Evolutionary conservation across 805 yeast genomes (phyloP).

Genomic region (Ogataea degrootiae): DNA sequence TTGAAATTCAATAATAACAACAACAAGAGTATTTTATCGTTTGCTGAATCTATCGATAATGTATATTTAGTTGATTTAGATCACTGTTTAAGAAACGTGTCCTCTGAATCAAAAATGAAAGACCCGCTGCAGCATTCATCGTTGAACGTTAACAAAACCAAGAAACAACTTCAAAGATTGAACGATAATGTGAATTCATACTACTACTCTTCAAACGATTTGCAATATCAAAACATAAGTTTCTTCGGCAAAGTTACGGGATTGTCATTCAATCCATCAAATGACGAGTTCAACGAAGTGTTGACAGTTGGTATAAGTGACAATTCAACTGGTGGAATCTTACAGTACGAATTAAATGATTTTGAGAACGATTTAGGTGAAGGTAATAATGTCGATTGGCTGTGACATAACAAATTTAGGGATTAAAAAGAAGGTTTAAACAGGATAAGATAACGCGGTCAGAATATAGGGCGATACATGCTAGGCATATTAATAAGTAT

Average conservation of each 20-base stretch:
- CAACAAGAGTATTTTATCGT: conserved; percentile 37
- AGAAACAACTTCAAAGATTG: too few species aligned
- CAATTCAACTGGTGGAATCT: conserved; percentile 51
- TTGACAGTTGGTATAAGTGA: conserved; percentile 54
- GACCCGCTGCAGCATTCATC: too few species aligned
- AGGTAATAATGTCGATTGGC: conserved; percentile 12
- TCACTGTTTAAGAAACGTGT: not conserved
- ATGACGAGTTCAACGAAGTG: conserved; percentile 40
- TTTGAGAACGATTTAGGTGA: conserved; percentile 4
- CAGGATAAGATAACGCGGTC: too few species aligned
- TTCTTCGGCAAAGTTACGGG: conserved; percentile 59
- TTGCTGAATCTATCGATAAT: conserved; percentile 59
- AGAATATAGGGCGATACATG: too few species aligned
- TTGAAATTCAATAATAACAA: conserved; percentile 46
- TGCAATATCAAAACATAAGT: conserved; percentile 41
- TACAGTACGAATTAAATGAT: conserved; percentile 37
- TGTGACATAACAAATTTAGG: not conserved
- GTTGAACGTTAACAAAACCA: too few species aligned
- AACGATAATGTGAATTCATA: too few species aligned
- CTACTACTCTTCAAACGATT: conserved; percentile 1
- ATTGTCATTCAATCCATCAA: conserved; percentile 38
- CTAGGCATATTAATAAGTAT: too few species aligned
- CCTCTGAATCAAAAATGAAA: too few species aligned
- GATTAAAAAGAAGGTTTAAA: too few species aligned
- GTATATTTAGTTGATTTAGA: conserved; percentile 43